Evolutionary conservation across 2,329 filamentous ascomycete species (phyloP), one percentile per base, ranked within the genome.

Genomic region (Apiospora kogelbergensis): DNA sequence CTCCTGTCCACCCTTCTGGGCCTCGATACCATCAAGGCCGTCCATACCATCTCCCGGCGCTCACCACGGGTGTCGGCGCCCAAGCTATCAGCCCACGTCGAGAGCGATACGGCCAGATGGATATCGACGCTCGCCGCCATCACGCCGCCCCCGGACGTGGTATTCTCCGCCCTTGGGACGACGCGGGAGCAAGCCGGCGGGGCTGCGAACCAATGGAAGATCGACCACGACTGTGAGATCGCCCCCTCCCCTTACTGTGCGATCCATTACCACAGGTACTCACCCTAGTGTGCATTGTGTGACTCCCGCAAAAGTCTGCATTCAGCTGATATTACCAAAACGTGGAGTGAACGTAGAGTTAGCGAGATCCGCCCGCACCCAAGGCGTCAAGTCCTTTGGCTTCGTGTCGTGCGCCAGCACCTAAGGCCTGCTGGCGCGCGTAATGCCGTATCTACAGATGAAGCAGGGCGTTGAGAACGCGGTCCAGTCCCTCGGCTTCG

Each of bases 381-480:
- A 90, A 0, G 93, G 93, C 44, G 87, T 89, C 13, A 89, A 89
- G 73, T 91, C 91, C 1, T 97, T 92, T 76, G 90, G 98, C 26
- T 90, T 97, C 72, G 86, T 97, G 68, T 94, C 91, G 0, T 85
- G 86, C 26, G 82, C 75, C 0, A 86, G 86, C 68, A 86, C 82
- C 1, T 80, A 84, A 24, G 77, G 82, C 33, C 85, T 46, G 40
- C 82, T 41, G 65, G 73, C 57, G 64, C 80, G 80, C 66, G 84
- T 82, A n/a, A 88, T 78, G 81, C 84, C 76, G 20, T 63, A 63
- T 20, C 40, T 41, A 5, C 72, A 84, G 79, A 96, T 98, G 93
- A 98, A 98, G 84, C 90, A 89, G 30, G 93, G 96, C 74, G 89
- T 97, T 48, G 95, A 98, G 79, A 91, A 97, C 42, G 84, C 89